phyloP scores from a whole-genome alignment of 768 basidiomycete genomes.

The Naganishia kalamii region DNA sequence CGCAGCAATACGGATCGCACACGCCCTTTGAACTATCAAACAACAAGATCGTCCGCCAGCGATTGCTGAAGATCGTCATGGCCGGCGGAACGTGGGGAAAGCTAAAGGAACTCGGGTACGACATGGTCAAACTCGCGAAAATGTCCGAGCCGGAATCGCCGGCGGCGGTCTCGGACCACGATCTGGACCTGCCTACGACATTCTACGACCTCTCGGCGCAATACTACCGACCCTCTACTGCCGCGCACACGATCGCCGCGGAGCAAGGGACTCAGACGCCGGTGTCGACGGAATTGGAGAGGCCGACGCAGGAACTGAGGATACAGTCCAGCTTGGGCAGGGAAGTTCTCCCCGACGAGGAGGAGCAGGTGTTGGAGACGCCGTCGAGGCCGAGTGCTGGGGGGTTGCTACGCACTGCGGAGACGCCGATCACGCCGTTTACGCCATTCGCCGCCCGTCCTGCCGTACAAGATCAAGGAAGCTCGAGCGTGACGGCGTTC shows the following conservation, averaged over 20 bases:
- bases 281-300: conserved; percentile 19
- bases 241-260: neutral
- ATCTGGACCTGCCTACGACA: conserved; percentile 20
- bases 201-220: conserved; percentile 24
- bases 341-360: neutral
- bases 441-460: neutral
- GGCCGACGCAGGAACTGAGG: conserved; percentile 20
- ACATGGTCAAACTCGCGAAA: conserved; percentile 25
- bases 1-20: conserved; percentile 88
- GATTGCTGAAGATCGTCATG: conserved; percentile 73
- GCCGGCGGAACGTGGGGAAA: conserved; percentile 55
- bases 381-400: too few species aligned
- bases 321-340: neutral
- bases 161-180: neutral
- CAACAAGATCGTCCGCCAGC: conserved; percentile 60
- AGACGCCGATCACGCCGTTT: neutral
- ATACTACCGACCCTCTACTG: conserved; percentile 25
- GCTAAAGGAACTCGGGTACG: conserved; percentile 28
- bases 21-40: conserved; percentile 69
- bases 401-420: too few species aligned
- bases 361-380: conserved; percentile 10
- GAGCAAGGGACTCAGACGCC: neutral
- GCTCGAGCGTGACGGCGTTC: neutral
- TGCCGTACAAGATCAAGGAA: neutral
- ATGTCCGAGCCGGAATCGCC: conserved; percentile 22